Base-by-base conservation (phyloP, 1,284 basidiomycete species). In the Cryptococcus deneoformans region DNA sequence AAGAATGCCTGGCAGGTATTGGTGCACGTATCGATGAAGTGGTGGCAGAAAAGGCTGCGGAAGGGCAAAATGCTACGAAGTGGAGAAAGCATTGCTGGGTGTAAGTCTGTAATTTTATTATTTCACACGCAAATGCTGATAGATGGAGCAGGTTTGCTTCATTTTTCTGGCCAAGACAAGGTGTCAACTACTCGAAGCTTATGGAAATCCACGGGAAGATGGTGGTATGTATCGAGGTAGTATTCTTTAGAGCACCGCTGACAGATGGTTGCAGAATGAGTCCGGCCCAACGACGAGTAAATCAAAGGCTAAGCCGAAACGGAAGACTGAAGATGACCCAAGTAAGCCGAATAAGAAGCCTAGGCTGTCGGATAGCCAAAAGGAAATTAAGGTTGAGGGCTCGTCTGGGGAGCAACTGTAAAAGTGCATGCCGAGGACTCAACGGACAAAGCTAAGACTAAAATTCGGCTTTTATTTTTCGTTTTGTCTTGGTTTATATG, bases 61-160 rank as follows among this genome's bases (percentile, higher is more conserved):
- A 85, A 45, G 88, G 89, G 10, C 86, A 89, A 75, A 88, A 92
- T 66, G 82, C 84, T 37, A 87, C 89, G 68, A 83, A 89, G 71
- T 95, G 92, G 90, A 84, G 90, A 66, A 86, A 92, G 67, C 94
- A 98, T 79, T 83, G 97, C 34, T 99, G 95, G 94, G 89, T 91
- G 86, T 92, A 77, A 79, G 90, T 88, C 24, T 16, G 10, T 2
- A 42, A 6, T 16, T 10, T 7, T 7, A 12, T 8, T 20, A 38
- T 24, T 9, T 36, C 7, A 11, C 29, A 2, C 24, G 20, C 12
- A 12, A n/a, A 20, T 24, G 49, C 11, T 51, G 50, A 51, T 57
- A 24, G 59, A 29, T 59, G 34, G 53, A 42, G 24, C 64, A 92
- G 89, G 46, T 95, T 95, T 65, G 90, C 93, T 39, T 92, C 92